These are phyloP conservation scores for Coniferiporia sulphurascens DNA, from an alignment of 1,284 basidiomycete genomes.

Conservation along the genomic window DNA sequence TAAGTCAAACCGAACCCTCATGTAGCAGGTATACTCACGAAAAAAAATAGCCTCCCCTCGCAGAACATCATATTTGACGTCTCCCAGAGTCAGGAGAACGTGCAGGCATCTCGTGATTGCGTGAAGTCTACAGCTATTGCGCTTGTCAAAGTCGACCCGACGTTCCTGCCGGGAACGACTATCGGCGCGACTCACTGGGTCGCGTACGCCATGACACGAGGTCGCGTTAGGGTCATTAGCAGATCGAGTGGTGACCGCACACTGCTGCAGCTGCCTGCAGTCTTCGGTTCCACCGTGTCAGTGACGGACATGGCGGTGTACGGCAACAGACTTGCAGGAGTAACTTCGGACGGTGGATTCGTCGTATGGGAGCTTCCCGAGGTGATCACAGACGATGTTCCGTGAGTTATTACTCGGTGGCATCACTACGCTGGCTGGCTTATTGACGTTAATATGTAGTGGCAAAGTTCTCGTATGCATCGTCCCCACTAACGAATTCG, in stretches of 20 bases:
- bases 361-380: conserved; percentile 82
- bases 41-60: conserved; percentile 23
- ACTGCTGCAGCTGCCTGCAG: conserved; percentile 63
- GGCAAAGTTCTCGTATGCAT: conserved; percentile 68
- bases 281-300: conserved; percentile 56
- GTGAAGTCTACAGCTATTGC: conserved; percentile 81
- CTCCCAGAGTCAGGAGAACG: conserved; percentile 59
- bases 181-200: conserved; percentile 86
- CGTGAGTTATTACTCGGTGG: conserved; percentile 45
- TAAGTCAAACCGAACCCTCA: conserved; percentile 26
- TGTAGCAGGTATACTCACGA: background rate
- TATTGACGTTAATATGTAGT: conserved; percentile 32
- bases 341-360: conserved; percentile 80
- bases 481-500: conserved; percentile 49
- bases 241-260: conserved; percentile 81
- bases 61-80: conserved; percentile 75
- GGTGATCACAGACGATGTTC: conserved; percentile 75
- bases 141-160: conserved; percentile 73
- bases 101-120: conserved; percentile 64
- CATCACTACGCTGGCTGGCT: background rate
- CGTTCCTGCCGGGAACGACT: conserved; percentile 76
- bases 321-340: conserved; percentile 74
- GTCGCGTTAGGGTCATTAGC: conserved; percentile 79
- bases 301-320: conserved; percentile 80
- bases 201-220: conserved; percentile 86